Percentiles rank a stretch among this genome's conserved stretches.
These are phyloP conservation scores for Fraxinus dipetala DNA, from an alignment of 305 asterid species.

Conservation along the genomic window DNA sequence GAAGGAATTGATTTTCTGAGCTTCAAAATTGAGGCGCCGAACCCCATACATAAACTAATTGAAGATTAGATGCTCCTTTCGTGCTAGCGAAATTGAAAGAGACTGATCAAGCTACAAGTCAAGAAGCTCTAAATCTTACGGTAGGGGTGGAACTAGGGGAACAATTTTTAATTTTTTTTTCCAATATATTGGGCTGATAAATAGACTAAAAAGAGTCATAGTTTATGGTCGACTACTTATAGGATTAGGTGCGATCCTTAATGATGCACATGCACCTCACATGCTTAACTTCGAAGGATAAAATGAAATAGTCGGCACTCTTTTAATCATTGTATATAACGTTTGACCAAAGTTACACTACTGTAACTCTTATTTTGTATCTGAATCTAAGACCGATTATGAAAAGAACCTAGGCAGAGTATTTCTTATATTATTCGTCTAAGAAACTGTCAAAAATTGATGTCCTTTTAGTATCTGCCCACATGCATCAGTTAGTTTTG, in stretches of 20 bases:
- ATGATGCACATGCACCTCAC: background rate
- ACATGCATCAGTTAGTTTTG: background rate
- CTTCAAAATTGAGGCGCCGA: slow-evolving; percentile 21
- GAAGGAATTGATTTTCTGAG: slow-evolving; percentile 18
- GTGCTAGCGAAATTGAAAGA: slow-evolving; percentile 13
- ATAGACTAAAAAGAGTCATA: too few species aligned
- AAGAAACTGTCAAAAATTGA: too few species aligned
- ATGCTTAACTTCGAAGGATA: background rate
- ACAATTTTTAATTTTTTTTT: too few species aligned
- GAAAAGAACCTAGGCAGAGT: background rate
- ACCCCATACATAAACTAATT: slow-evolving; percentile 19
- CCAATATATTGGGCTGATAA: too few species aligned
- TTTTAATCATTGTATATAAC: background rate
- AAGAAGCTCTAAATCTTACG: background rate
- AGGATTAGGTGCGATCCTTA: too few species aligned
- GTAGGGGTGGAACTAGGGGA: too few species aligned
- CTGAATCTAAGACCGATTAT: background rate
- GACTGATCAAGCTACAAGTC: slow-evolving; percentile 3
- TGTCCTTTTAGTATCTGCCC: background rate
- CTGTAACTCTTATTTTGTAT: background rate
- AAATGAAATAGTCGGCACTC: background rate
- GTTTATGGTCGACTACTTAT: too few species aligned
- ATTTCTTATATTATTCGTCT: too few species aligned
- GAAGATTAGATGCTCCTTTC: slow-evolving; percentile 16
- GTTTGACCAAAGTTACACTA: background rate